Conservation (phyloP, 108 stramenopile species). For the Nitzschia palea region DNA sequence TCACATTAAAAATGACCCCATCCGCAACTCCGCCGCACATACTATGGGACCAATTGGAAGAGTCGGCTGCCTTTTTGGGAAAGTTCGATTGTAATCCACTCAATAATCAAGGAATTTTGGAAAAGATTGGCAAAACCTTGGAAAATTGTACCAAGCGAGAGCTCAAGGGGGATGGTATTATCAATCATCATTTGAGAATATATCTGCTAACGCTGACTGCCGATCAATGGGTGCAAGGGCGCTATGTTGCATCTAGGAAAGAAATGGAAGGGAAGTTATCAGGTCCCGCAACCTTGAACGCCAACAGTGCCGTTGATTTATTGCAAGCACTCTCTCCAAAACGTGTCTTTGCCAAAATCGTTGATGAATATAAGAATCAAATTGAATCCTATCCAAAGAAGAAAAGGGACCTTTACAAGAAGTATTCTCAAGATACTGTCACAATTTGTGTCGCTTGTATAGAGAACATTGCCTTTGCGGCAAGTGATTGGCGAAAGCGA, state of each 20-base stretch:
- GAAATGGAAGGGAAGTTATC: conserved; percentile 15
- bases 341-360: conserved; percentile 33
- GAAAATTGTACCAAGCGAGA: conserved; percentile 38
- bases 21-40: conserved; percentile 44
- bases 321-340: conserved; percentile 34
- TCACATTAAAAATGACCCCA: conserved; percentile 44
- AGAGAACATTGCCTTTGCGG: conserved; percentile 54
- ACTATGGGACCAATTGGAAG: conserved; percentile 46
- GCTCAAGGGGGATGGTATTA: conserved; percentile 37
- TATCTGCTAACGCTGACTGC: conserved; percentile 42
- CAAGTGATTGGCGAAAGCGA: conserved; percentile 38
- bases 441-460: conserved; percentile 54
- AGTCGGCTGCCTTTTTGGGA: conserved; percentile 36
- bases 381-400: conserved; percentile 31
- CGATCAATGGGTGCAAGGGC: conserved; percentile 54
- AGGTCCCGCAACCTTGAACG: conserved; percentile 10
- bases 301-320: conserved; percentile 24
- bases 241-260: conserved; percentile 11
- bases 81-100: conserved; percentile 8
- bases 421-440: conserved; percentile 39
- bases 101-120: conserved; percentile 1
- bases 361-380: conserved; percentile 35
- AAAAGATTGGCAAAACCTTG: conserved; percentile 23
- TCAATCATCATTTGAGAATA: conserved; percentile 47
- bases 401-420: conserved; percentile 45